Evolutionary conservation across 352 stramenopile genomes (phyloP), one percentile per base, ranked within the genome.

Genomic region (Phytophthora podocarpi): DNA sequence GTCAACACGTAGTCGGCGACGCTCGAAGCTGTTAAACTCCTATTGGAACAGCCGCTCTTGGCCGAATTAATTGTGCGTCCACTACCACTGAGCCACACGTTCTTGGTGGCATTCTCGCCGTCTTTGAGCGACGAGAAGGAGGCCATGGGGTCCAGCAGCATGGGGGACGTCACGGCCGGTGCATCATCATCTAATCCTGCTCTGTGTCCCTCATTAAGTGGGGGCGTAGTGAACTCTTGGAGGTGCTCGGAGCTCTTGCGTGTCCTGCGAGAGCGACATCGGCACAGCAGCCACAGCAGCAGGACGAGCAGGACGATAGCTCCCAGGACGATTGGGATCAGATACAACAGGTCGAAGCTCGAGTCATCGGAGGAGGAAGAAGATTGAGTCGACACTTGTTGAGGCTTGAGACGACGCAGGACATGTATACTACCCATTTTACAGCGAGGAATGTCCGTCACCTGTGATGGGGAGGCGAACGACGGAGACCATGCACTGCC

Each of bases 271-370:
- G 46, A 32, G 18, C 42, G 48, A 1, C 24, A 31, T 13, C 46
- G 26, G 24, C 36, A 35, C 3, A 74, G 10, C 28, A 71, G 21
- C 35, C 47, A 74, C 0, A 64, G 27, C 12, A 65, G 13, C 12
- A 54, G 15, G 2, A 66, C 1, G 2, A 74, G 30, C 5, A 77
- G 27, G 2, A 63, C 13, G 2, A 58, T 51, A 0, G 26, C 59
- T 0, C 49, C 39, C 3, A 66, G 40, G 27, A 75, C 16, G 51
- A 77, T 75, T 35, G 64, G 59, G 56, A 77, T 66, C 6, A 80
- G 53, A 23, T 72, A 72, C 31, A 74, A 37, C 32, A 75, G 21
- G 35, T 80, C 50, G 53, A 80, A 80, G 32, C 55, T n/a, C n/a
- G n/a, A n/a, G n/a, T n/a, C 36, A 37, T 56, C 24, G n/a, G n/a